Evolutionary conservation across 2,329 filamentous ascomycete species (phyloP).

Genomic region (Penicillium paneum): DNA sequence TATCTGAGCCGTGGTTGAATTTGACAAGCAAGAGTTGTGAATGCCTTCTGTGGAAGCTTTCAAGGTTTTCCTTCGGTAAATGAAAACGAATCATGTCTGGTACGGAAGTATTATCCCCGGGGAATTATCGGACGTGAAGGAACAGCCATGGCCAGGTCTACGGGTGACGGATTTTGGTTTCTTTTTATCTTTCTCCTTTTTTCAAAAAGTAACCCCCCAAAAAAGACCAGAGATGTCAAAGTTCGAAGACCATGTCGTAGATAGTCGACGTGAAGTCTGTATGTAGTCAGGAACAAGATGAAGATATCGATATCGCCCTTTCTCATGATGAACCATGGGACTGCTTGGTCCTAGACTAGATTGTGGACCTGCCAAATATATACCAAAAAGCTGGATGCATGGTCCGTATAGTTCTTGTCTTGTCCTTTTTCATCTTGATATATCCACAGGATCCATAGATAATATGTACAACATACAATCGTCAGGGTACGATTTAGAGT

Average conservation of each 20-base stretch:
- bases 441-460: background rate
- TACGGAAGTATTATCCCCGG: constrained; percentile 11
- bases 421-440: background rate
- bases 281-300: background rate
- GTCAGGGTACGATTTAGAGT: background rate
- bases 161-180: background rate
- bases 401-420: no score
- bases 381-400: background rate
- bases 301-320: background rate
- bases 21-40: background rate
- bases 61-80: background rate
- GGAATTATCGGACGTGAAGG: background rate
- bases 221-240: background rate
- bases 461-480: background rate
- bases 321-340: background rate
- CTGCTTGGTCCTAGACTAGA: constrained; percentile 2
- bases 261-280: background rate
- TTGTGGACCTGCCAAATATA: background rate
- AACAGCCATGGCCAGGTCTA: background rate
- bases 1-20: constrained; percentile 6
- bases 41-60: background rate
- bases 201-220: background rate
- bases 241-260: background rate
- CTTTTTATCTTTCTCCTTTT: background rate
- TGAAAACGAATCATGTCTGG: background rate